phyloP scores from a whole-genome alignment of 108 stramenopile genomes.

The Bacterosira constricta region DNA sequence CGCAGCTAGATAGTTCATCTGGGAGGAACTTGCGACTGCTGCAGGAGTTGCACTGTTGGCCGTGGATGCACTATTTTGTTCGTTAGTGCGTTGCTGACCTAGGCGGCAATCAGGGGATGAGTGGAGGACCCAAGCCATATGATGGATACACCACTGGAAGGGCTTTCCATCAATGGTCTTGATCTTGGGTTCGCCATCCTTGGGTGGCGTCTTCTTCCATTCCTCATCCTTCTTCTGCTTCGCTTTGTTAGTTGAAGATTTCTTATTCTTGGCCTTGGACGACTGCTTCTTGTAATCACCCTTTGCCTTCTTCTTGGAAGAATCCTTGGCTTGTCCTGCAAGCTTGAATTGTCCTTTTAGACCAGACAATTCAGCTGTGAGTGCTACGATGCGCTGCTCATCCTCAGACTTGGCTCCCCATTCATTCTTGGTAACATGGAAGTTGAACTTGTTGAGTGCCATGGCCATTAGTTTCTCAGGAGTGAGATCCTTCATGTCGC shows the following conservation, averaged over 20 bases:
- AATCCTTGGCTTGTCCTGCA: background rate
- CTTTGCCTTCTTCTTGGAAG: background rate
- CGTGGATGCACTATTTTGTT: background rate
- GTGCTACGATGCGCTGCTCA: background rate
- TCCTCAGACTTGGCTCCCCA: background rate
- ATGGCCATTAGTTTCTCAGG: background rate
- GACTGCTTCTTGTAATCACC: background rate
- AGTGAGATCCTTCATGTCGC: too few species aligned
- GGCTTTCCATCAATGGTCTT: background rate
- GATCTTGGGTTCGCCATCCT: conserved; percentile 6
- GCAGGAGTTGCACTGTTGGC: background rate
- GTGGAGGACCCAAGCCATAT: conserved; percentile 27
- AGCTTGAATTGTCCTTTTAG: background rate
- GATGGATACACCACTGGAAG: conserved; percentile 26
- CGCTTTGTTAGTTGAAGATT: too few species aligned
- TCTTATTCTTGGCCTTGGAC: background rate
- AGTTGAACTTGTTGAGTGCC: background rate
- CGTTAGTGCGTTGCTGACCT: background rate
- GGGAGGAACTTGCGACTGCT: background rate
- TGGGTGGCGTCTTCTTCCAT: conserved; percentile 37
- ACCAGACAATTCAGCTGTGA: background rate
- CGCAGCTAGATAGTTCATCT: background rate
- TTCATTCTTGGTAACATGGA: background rate
- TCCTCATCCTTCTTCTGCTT: conserved; percentile 27
- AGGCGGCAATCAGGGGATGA: background rate